Base-by-base conservation (phyloP, 1,284 basidiomycete genomes). In the Sanguinoderma infundibulare region DNA sequence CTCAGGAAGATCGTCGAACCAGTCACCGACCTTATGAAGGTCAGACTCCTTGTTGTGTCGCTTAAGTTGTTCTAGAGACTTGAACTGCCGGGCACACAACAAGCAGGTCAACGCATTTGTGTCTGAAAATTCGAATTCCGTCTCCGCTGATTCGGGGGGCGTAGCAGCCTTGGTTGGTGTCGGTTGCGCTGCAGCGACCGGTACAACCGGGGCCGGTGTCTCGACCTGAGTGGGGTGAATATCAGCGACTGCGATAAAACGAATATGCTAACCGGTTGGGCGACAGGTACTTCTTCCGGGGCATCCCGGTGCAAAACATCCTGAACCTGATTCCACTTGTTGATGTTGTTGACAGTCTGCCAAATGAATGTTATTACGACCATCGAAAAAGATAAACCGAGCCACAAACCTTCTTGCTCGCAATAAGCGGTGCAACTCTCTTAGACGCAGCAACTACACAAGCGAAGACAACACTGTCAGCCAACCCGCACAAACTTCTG, bases 281-380 rank as follows among this genome's bases (percentile, higher is more conserved):
- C 57, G 9, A 22, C 47, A 47, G 60, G 55, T 54, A 64, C 51
- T 56, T 58, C 61, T 61, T 66, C 60, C n/a, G 63, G 65, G 22
- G 58, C 65, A 30, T 68, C 73, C 26, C 74, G 67, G 52, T 72
- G 85, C 32, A 96, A 82, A 70, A 94, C 95, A 75, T 89, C 89
- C 77, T 96, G 93, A 17, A 95, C 93, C 78, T 90, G 91, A 73
- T 95, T 97, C 95, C 95, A 98, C 71, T 98, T 97, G 71, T 84
- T 89, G 73, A 98, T 97, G 70, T 96, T 95, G 74, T 86, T 92
- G 53, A 85, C 90, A 50, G 89, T 91, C 94, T 96, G 61, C 24
- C 1, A 22, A 3, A 53, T 2, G 12, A 15, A 20, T 10, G n/a
- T 63, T 20, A 59, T 17, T 24, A 46, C 14, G 26, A 15, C 20